A percentile compares a stretch with the other conserved stretches of the same genome.
Conservation (phyloP, 2,329 filamentous ascomycete genomes). For the Plectosphaerella cucumerina region DNA sequence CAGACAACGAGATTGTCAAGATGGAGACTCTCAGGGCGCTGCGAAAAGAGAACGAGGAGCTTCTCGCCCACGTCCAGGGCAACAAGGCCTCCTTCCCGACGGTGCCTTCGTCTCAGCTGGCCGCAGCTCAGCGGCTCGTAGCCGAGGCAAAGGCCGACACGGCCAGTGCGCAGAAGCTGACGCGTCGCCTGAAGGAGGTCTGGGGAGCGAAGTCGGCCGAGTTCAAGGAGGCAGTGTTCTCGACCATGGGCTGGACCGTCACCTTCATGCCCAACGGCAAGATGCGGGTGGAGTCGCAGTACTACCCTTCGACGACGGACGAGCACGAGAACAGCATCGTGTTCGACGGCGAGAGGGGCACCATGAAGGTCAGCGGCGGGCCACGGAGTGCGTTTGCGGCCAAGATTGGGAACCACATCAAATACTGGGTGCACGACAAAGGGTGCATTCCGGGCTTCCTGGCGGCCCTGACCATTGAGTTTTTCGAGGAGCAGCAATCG, state of each 20-base stretch:
- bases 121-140: constrained; percentile 71
- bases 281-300: constrained; percentile 84
- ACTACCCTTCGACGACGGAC: constrained; percentile 65
- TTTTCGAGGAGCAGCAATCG: constrained; percentile 67
- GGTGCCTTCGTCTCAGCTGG: constrained; percentile 74
- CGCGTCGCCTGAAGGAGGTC: constrained; percentile 83
- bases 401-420: constrained; percentile 80
- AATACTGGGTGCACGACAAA: constrained; percentile 93
- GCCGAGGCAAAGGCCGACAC: constrained; percentile 65
- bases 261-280: constrained; percentile 97
- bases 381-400: constrained; percentile 80
- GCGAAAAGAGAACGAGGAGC: constrained; percentile 76
- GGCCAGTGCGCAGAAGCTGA: constrained; percentile 74
- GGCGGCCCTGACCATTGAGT: constrained; percentile 86
- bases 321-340: constrained; percentile 72
- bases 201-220: constrained; percentile 88
- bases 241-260: constrained; percentile 87
- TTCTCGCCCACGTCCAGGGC: constrained; percentile 66
- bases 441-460: constrained; percentile 92
- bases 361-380: constrained; percentile 96
- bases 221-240: constrained; percentile 92
- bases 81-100: constrained; percentile 46
- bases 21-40: constrained; percentile 72
- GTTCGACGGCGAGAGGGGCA: constrained; percentile 90
- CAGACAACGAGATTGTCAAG: constrained; percentile 81